Evolutionary conservation across 2,329 filamentous ascomycete genomes (phyloP), one percentile per base, ranked within the genome.

Genomic region (Pyricularia pennisetigena): DNA sequence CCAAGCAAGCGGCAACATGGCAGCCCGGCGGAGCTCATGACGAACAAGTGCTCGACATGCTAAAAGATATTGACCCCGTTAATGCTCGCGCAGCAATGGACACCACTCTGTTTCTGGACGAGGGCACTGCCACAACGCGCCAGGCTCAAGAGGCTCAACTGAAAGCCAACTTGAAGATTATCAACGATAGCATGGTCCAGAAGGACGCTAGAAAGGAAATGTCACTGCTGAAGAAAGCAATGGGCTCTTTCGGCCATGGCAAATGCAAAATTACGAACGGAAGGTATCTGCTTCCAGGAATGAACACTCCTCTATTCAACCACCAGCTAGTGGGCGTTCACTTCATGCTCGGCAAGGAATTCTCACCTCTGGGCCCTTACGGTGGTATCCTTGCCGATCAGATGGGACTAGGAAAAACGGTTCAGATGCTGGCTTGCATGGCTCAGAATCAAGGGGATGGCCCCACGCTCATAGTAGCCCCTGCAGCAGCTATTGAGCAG

Each of bases 361-460:
- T 79, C 4, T 76, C 70, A 0, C 10, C 26, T 0, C 54, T 75
- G 0, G 68, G 74, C 35, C 84, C 80, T 0, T 65, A 72, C 67
- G 88, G 88, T 2, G 88, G 87, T 0, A 78, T 90, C 1, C 71
- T 90, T 0, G 85, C 84, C 0, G 87, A 90, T 72, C 82, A 83
- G 29, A 88, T 89, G 86, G 88, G 88, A 0, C 74, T 90, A 0
- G 88, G 88, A 0, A 90, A 90, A 75, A 90, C 88, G 0, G 79
- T 88, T 3, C 83, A 87, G 72, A 73, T 73, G 1, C 59, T 79
- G 8, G 77, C 77, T 2, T 76, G 74, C 63, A 78, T 79, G 69
- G 69, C 75, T 4, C 76, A 74, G 0, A 79, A 74, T 20, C 81
- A 80, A 0, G 82, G 80, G 0, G 29, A 59, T 2, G 71, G 77